Percentiles rank a stretch among this genome's conserved stretches.
Evolutionary conservation across 2,329 filamentous ascomycete species (phyloP).

Genomic region (Eutypella sp.): DNA sequence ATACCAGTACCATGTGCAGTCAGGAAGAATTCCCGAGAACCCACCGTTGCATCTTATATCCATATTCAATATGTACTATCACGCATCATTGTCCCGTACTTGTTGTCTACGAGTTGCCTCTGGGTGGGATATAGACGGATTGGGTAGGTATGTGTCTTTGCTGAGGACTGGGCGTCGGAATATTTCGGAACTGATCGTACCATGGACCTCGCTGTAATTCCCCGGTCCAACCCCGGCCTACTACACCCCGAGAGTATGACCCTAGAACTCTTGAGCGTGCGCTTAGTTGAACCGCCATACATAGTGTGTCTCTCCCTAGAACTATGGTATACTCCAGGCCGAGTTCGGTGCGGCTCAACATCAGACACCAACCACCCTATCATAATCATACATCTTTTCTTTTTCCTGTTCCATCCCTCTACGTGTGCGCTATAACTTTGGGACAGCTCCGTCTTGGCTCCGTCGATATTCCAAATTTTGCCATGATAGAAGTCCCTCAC

Average conservation of each 20-base stretch:
- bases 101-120: background rate
- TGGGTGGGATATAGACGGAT: background rate
- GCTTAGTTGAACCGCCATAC: background rate
- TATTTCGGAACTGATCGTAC: background rate
- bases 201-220: background rate
- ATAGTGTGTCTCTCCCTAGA: background rate
- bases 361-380: background rate
- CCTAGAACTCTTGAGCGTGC: too few species aligned
- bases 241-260: too few species aligned
- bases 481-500: background rate
- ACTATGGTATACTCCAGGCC: background rate
- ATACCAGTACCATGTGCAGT: background rate
- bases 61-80: background rate
- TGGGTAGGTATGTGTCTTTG: too few species aligned
- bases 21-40: background rate
- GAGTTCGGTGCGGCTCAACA: slow-evolving; percentile 1
- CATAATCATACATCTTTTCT: background rate
- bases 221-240: background rate
- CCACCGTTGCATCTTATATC: background rate
- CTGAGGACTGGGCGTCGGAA: too few species aligned
- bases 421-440: background rate
- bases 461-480: background rate
- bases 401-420: background rate
- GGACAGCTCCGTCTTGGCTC: background rate
- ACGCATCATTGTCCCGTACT: background rate